Conservation (phyloP, 148 eudicot genomes). For the Spergularia bocconei region DNA sequence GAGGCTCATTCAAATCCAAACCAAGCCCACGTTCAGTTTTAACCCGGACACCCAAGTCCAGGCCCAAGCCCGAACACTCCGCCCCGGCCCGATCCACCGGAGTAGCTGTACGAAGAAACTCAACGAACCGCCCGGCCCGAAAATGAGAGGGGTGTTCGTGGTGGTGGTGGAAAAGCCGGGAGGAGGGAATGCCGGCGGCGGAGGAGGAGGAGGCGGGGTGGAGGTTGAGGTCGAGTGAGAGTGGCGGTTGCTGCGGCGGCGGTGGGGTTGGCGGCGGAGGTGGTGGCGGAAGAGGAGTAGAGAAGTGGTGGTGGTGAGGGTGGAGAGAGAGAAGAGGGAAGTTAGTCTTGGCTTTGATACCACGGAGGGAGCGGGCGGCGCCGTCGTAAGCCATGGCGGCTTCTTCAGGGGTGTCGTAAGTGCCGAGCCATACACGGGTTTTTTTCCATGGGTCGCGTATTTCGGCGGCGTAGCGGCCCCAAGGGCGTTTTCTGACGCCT, state of each 20-base stretch:
- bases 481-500: constrained; percentile 40
- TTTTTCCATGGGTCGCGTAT: constrained; percentile 47
- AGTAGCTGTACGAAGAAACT: constrained; percentile 18
- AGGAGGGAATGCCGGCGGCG: constrained; percentile 1
- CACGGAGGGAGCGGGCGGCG: constrained; percentile 42
- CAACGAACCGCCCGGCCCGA: constrained; percentile 30
- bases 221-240: constrained; percentile 9
- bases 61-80: constrained; percentile 18
- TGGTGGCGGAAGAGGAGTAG: constrained; percentile 2
- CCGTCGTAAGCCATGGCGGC: constrained; percentile 49
- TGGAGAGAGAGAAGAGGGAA: constrained; percentile 29
- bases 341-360: constrained; percentile 45
- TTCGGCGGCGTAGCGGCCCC: constrained; percentile 50
- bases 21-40: constrained; percentile 27
- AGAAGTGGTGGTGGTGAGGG: not conserved
- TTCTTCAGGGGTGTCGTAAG: constrained; percentile 46
- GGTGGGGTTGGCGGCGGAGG: constrained; percentile 1
- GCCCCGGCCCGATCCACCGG: not conserved
- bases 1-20: constrained; percentile 40
- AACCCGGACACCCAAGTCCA: constrained; percentile 13
- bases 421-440: constrained; percentile 47
- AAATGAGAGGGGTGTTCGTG: not conserved
- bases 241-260: not conserved
- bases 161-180: not conserved
- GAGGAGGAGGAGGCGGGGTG: not conserved